phyloP scores from a whole-genome alignment of 2,329 filamentous ascomycete genomes.

The Davidsoniella eucalypti region DNA sequence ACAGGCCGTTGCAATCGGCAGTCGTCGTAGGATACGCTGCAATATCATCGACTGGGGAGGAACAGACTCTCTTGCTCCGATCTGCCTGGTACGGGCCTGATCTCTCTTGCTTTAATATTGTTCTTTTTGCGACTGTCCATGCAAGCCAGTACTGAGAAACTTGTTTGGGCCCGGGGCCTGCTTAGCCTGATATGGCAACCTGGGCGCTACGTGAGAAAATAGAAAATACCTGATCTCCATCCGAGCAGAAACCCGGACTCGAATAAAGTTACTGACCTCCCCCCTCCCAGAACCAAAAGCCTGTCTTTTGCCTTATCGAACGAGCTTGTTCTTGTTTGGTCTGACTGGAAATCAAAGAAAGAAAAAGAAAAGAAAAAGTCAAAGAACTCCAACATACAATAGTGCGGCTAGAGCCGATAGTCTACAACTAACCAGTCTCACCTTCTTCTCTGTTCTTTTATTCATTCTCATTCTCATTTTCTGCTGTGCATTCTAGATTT shows the following conservation, averaged over 20 bases:
- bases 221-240: conserved; percentile 9
- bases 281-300: conserved; percentile 1
- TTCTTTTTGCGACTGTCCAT: background rate
- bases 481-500: background rate
- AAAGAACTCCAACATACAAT: background rate
- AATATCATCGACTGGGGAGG: no score
- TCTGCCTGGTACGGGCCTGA: background rate
- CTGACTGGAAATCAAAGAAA: background rate
- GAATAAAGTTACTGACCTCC: conserved; percentile 9
- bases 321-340: background rate
- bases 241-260: conserved; percentile 7
- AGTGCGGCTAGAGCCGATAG: background rate
- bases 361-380: background rate
- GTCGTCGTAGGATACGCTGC: no score
- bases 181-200: no score
- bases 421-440: background rate
- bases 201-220: background rate
- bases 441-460: background rate
- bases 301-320: background rate
- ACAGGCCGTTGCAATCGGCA: no score
- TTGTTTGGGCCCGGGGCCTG: no score
- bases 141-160: no score
- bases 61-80: no score
- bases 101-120: background rate
- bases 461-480: background rate